These are phyloP conservation scores for Rhododendron kiyosumense DNA, from an alignment of 148 eudicot species.

Conservation along the genomic window DNA sequence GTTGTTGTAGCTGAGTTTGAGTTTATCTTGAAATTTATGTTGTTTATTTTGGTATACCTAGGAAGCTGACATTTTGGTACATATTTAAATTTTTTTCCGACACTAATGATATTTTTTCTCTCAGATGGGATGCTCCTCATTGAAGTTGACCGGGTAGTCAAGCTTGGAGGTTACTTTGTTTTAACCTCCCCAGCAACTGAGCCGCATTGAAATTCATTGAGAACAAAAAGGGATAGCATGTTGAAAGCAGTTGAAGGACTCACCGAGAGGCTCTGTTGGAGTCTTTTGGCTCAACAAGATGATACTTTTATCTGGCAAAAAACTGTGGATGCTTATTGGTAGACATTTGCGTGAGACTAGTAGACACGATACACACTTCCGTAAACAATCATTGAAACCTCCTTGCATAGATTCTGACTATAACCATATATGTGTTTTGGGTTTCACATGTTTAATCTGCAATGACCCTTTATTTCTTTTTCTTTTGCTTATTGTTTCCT, in stretches of 20 bases:
- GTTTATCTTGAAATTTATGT: neutral
- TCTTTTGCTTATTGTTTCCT: neutral
- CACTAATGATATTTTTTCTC: slow-evolving; percentile 14
- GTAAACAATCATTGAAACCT: neutral
- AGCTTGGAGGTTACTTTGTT: slow-evolving; percentile 95
- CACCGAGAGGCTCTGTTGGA: slow-evolving; percentile 72
- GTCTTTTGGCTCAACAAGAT: slow-evolving; percentile 77
- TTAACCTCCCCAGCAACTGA: slow-evolving; percentile 61
- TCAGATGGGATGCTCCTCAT: slow-evolving; percentile 82
- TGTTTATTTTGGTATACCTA: neutral
- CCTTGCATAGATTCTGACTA: neutral
- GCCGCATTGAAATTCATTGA: slow-evolving; percentile 47
- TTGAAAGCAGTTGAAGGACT: slow-evolving; percentile 64
- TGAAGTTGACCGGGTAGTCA: slow-evolving; percentile 86
- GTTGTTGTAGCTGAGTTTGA: neutral
- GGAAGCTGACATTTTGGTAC: neutral
- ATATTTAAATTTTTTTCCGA: slow-evolving; percentile 5
- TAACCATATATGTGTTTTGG: neutral
- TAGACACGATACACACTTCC: slow-evolving; percentile 3
- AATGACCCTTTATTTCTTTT: neutral
- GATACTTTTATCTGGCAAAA: slow-evolving; percentile 92
- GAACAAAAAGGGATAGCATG: slow-evolving; percentile 53
- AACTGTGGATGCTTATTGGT: slow-evolving; percentile 65
- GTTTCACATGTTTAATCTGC: neutral
- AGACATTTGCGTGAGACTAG: slow-evolving; percentile 52